phyloP scores from a whole-genome alignment of 2,329 filamentous ascomycete species.

The Harringtonia lauricola region DNA sequence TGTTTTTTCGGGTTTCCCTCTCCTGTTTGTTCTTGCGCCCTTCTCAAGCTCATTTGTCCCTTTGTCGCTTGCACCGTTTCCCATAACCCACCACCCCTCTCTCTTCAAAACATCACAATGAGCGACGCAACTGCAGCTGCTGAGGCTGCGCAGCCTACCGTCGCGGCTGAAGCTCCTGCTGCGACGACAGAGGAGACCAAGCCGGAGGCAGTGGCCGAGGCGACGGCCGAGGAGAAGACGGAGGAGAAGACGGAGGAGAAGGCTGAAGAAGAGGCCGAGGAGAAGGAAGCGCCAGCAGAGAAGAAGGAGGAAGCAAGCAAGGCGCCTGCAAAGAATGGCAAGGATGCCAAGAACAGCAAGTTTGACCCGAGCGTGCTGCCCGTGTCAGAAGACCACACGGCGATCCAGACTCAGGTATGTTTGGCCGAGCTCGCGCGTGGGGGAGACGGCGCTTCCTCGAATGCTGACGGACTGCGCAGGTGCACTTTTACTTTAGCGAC shows the following conservation, averaged over 20 bases:
- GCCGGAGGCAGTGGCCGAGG: slow-evolving; percentile 17
- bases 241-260: slow-evolving; percentile 14
- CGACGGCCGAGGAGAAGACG: slow-evolving; percentile 15
- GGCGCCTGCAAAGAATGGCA: slow-evolving; percentile 11
- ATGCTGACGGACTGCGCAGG: too few relatives aligned
- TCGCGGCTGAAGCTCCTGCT: slow-evolving; percentile 2
- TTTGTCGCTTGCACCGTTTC: background rate
- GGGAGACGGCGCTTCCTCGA: too few relatives aligned
- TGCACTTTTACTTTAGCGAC: slow-evolving; percentile 94
- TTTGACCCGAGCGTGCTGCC: slow-evolving; percentile 57
- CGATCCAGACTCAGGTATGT: slow-evolving; percentile 72
- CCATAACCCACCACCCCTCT: too few relatives aligned
- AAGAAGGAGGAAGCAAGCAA: slow-evolving; percentile 14
- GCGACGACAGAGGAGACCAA: slow-evolving; percentile 13
- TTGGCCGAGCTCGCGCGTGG: too few relatives aligned
- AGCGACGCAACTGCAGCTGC: slow-evolving; percentile 12
- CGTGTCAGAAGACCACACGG: slow-evolving; percentile 64
- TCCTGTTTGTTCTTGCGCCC: background rate
- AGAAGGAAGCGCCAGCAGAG: slow-evolving; percentile 4
- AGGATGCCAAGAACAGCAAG: slow-evolving; percentile 46
- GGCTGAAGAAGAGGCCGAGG: slow-evolving; percentile 15
- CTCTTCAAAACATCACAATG: slow-evolving; percentile 9
- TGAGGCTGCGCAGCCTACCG: slow-evolving; percentile 14
- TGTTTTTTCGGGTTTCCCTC: too few relatives aligned
- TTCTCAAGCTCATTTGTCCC: background rate